A percentile compares a stretch with the other conserved stretches of the same genome.
phyloP scores from a whole-genome alignment of 768 basidiomycete genomes.

The Austroboletus eburneus region DNA sequence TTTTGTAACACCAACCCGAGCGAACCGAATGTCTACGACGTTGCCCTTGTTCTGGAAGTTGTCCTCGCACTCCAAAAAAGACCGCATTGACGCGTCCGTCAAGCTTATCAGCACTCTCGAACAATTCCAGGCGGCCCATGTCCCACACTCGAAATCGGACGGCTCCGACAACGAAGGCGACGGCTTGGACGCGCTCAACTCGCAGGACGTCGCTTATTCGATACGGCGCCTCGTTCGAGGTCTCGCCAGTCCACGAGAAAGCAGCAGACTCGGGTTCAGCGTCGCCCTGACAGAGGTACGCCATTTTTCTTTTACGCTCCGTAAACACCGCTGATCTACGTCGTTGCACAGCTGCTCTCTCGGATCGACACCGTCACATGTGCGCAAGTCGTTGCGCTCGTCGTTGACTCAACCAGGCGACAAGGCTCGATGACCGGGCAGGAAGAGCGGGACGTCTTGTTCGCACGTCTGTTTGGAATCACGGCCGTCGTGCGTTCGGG shows the following conservation, averaged over 20 bases:
- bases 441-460: slow-evolving; percentile 89
- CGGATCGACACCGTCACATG: slow-evolving; percentile 75
- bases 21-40: slow-evolving; percentile 68
- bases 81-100: slow-evolving; percentile 80
- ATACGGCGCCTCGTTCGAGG: slow-evolving; percentile 84
- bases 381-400: slow-evolving; percentile 68
- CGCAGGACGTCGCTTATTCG: slow-evolving; percentile 91
- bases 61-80: slow-evolving; percentile 74
- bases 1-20: background rate
- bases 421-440: slow-evolving; percentile 80
- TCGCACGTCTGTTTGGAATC: slow-evolving; percentile 90
- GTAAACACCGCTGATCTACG: slow-evolving; percentile 1
- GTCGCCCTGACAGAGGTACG: slow-evolving; percentile 92
- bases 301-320: background rate
- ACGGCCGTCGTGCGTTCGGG: slow-evolving; percentile 83
- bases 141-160: slow-evolving; percentile 42
- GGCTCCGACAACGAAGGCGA: slow-evolving; percentile 42
- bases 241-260: slow-evolving; percentile 87
- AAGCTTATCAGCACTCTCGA: slow-evolving; percentile 79
- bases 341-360: slow-evolving; percentile 61
- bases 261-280: slow-evolving; percentile 91
- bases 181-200: slow-evolving; percentile 64
- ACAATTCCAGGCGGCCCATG: slow-evolving; percentile 73
- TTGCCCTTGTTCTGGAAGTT: slow-evolving; percentile 93
- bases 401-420: slow-evolving; percentile 66